Evolutionary conservation across 148 eudicot species (phyloP).

Genomic region (Fagopyrum esculentum): DNA sequence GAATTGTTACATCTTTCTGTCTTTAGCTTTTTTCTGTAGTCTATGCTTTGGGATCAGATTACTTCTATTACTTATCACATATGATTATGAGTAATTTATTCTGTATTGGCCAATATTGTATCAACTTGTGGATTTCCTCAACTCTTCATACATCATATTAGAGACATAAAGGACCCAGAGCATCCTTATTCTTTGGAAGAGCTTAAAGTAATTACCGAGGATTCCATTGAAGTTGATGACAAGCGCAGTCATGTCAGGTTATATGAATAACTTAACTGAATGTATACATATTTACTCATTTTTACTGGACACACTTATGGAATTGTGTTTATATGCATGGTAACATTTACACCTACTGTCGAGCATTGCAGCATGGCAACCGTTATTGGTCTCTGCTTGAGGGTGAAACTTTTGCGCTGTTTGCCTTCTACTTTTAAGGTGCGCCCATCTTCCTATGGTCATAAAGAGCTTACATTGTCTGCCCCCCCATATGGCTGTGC

Average conservation of each 20-base stretch:
- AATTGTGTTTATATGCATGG: conserved; percentile 31
- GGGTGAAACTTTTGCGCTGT: conserved; percentile 88
- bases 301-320: neutral
- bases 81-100: neutral
- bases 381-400: conserved; percentile 87
- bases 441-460: neutral
- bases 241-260: conserved; percentile 65
- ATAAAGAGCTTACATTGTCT: neutral
- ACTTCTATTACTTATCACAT: neutral
- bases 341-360: conserved; percentile 92
- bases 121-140: conserved; percentile 18
- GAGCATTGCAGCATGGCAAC: conserved; percentile 99
- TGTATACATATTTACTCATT: neutral
- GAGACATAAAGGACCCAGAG: conserved; percentile 99
- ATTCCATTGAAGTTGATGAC: conserved; percentile 81
- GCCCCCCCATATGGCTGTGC: neutral
- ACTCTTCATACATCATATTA: conserved; percentile 62
- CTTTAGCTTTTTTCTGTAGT: neutral
- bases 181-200: conserved; percentile 98
- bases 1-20: neutral
- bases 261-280: neutral
- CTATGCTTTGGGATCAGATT: neutral
- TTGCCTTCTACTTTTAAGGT: conserved; percentile 87
- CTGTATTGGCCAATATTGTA: neutral
- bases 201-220: conserved; percentile 90